Evolutionary conservation across 495 filamentous ascomycete species (phyloP).

Genomic region (Annulohypoxylon stygium): DNA sequence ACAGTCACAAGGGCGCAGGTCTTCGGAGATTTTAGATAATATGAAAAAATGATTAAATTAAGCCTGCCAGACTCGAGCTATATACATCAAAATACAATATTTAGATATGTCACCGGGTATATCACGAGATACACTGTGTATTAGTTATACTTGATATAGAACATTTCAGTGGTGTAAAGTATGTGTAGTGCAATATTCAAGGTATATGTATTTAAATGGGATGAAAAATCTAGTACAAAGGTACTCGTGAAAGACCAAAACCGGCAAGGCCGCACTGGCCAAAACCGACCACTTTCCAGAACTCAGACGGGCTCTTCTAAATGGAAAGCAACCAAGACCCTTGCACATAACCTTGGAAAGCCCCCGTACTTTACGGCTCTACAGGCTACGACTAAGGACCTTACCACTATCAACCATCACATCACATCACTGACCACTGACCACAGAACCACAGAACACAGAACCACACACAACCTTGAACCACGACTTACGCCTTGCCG

Average conservation of each 20-base stretch:
- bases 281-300: conserved; percentile 41
- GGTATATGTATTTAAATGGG: background rate
- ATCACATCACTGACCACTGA: conserved; percentile 40
- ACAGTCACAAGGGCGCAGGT: background rate
- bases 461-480: background rate
- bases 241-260: conserved; percentile 27
- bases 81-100: background rate
- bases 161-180: background rate
- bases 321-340: conserved; percentile 31
- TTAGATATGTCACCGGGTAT: background rate
- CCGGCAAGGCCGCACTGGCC: conserved; percentile 41
- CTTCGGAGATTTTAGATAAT: background rate
- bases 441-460: too few relatives aligned
- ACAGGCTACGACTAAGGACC: conserved; percentile 33
- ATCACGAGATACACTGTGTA: too few relatives aligned
- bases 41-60: too few relatives aligned
- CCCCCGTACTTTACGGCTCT: conserved; percentile 10
- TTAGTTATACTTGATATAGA: background rate
- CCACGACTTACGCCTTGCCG: conserved; percentile 41
- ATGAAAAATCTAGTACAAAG: background rate
- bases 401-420: conserved; percentile 40
- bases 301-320: conserved; percentile 24
- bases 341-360: conserved; percentile 30
- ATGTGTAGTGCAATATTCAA: background rate
- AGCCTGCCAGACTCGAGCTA: too few relatives aligned